A percentile compares a stretch with the other conserved stretches of the same genome.
Conservation (phyloP, 495 filamentous ascomycete genomes). For the Tuber microsphaerosporum region DNA sequence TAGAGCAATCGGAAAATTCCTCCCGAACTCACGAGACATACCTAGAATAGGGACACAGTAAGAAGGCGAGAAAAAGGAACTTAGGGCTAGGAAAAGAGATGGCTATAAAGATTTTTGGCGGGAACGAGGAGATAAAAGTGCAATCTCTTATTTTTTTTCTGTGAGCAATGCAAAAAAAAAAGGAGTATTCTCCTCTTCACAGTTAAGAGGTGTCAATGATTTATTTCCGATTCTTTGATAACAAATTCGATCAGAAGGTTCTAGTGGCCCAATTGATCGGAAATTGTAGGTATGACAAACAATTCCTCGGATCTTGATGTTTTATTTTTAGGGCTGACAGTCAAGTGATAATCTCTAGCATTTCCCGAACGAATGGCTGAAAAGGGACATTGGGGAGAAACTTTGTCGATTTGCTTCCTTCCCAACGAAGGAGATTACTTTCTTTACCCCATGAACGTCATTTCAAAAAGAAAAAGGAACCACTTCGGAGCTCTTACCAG, state of each 20-base stretch:
- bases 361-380: not conserved
- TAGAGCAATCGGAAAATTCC: slow-evolving; percentile 32
- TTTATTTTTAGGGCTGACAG: slow-evolving; percentile 1
- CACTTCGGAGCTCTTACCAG: slow-evolving; percentile 1
- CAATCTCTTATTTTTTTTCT: not conserved
- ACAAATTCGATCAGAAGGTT: not conserved
- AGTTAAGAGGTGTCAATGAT: not conserved
- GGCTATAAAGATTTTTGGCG: not conserved
- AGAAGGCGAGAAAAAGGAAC: not conserved
- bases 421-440: not conserved
- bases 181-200: not conserved
- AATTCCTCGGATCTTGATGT: not conserved
- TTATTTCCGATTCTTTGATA: not conserved
- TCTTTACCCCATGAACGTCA: not conserved
- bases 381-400: not conserved
- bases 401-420: not conserved
- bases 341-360: not conserved
- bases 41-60: slow-evolving; percentile 3
- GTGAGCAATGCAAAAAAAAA: not conserved
- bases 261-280: not conserved
- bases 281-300: slow-evolving; percentile 3
- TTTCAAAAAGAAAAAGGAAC: not conserved
- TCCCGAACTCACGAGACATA: slow-evolving; percentile 6
- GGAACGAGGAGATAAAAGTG: not conserved
- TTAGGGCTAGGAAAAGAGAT: not conserved